Evolutionary conservation across 495 filamentous ascomycete genomes (phyloP).

Genomic region (Xylaria venustula): DNA sequence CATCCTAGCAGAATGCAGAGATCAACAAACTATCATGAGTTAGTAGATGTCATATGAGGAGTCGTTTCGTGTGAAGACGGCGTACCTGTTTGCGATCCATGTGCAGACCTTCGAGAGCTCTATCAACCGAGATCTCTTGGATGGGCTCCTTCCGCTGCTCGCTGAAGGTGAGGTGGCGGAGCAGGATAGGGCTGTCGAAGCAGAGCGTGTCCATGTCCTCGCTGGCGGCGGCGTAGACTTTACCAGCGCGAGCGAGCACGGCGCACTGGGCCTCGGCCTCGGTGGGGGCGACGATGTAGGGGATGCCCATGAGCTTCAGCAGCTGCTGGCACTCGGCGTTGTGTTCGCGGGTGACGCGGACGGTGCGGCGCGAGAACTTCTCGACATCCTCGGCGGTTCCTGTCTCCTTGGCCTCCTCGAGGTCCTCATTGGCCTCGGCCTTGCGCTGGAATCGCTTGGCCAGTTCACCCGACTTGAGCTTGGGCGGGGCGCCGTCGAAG

Average conservation of each 20-base stretch:
- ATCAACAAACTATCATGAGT: constrained; percentile 74
- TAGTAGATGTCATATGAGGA: neutral
- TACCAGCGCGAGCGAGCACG: constrained; percentile 82
- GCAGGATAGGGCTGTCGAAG: constrained; percentile 86
- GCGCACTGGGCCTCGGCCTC: constrained; percentile 98
- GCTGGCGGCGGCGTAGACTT: constrained; percentile 93
- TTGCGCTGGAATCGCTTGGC: constrained; percentile 93
- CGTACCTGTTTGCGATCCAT: constrained; percentile 83
- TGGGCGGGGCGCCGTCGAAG: constrained; percentile 94
- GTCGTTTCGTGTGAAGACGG: neutral
- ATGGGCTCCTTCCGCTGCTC: constrained; percentile 98
- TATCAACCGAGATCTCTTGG: constrained; percentile 85
- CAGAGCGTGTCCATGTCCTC: constrained; percentile 99
- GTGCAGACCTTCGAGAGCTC: constrained; percentile 75
- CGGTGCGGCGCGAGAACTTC: constrained; percentile 93
- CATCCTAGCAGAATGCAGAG: constrained; percentile 97
- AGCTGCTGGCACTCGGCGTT: constrained; percentile 91
- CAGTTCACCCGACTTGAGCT: constrained; percentile 92
- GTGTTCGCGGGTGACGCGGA: constrained; percentile 93
- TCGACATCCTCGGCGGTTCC: constrained; percentile 96
- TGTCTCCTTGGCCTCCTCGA: constrained; percentile 95
- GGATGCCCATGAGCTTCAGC: constrained; percentile 91
- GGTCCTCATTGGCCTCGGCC: constrained; percentile 78
- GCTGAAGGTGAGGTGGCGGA: constrained; percentile 92
- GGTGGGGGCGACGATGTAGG: constrained; percentile 91